Conservation (phyloP, 2,329 filamentous ascomycete genomes). For the Sporothrix dimorphospora region DNA sequence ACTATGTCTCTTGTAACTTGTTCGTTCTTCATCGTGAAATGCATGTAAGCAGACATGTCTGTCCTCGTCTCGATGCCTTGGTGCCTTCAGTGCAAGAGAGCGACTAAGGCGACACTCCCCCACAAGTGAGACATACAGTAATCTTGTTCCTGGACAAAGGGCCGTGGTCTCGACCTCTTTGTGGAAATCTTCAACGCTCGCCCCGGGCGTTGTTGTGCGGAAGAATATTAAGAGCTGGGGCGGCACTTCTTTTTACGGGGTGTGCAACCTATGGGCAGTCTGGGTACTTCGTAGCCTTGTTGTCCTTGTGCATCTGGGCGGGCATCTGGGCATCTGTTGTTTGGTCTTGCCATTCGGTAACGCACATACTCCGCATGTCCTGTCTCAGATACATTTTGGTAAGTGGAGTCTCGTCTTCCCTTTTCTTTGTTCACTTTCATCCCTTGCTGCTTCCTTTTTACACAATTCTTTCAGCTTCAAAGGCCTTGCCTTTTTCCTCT, state of each 20-base stretch:
- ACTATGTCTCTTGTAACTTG: too few relatives aligned
- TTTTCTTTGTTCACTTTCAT: not conserved
- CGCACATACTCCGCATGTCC: not conserved
- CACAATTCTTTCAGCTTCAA: not conserved
- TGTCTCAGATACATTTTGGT: conserved; percentile 19
- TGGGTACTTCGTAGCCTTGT: not conserved
- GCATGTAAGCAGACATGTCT: not conserved
- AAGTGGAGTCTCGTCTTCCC: not conserved
- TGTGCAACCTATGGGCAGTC: not conserved
- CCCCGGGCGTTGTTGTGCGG: not conserved
- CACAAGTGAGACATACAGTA: conserved; percentile 1
- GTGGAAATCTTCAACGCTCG: conserved; percentile 3
- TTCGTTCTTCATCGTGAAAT: too few relatives aligned
- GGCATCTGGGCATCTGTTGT: not conserved
- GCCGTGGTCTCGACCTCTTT: not conserved
- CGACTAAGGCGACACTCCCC: too few relatives aligned
- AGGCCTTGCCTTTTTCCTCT: not conserved
- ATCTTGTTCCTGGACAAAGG: not conserved
- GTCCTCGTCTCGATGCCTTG: not conserved
- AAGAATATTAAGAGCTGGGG: conserved; percentile 1
- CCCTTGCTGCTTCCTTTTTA: not conserved
- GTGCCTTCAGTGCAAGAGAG: not conserved
- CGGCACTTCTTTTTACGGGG: not conserved
- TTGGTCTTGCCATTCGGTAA: not conserved
- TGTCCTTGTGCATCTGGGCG: too few relatives aligned